Evolutionary conservation across 371 early-diverging fungal species (phyloP).

Genomic region (Apophysomyces ossiformis): DNA sequence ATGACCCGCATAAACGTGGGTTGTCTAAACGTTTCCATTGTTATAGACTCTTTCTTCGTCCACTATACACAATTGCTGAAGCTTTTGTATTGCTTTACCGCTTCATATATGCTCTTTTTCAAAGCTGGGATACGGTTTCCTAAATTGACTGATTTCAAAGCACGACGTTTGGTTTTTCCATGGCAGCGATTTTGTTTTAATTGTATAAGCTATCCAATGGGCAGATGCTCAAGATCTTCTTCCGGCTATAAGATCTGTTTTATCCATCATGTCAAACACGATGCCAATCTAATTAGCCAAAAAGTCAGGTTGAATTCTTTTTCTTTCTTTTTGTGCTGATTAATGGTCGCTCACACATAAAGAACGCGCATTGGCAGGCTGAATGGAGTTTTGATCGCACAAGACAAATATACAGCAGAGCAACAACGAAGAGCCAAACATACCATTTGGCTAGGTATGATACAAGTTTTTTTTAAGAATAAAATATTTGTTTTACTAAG

Average conservation of each 20-base stretch:
- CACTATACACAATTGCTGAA: no score
- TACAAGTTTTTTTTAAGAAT: neutral
- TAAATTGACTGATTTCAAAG: no score
- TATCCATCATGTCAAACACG: neutral
- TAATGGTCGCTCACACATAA: neutral
- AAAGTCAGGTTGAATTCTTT: neutral
- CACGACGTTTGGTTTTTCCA: no score
- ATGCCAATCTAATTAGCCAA: neutral
- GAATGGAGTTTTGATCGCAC: slow-evolving; percentile 7
- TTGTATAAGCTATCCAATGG: no score
- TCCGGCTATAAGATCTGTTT: neutral
- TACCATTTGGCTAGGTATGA: slow-evolving; percentile 2
- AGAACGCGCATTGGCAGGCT: neutral
- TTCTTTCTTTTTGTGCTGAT: neutral
- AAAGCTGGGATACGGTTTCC: no score
- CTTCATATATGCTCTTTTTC: no score
- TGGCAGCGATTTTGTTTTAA: no score
- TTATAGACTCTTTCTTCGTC: no score
- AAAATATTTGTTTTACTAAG: neutral
- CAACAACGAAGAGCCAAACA: neutral
- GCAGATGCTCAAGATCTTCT: neutral
- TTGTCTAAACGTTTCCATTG: no score
- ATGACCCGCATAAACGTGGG: no score
- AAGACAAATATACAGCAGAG: neutral
- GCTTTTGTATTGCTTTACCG: no score